These are phyloP conservation scores for Aureobasidium melanogenum DNA, from an alignment of 2,329 filamentous ascomycete species.

Conservation along the genomic window DNA sequence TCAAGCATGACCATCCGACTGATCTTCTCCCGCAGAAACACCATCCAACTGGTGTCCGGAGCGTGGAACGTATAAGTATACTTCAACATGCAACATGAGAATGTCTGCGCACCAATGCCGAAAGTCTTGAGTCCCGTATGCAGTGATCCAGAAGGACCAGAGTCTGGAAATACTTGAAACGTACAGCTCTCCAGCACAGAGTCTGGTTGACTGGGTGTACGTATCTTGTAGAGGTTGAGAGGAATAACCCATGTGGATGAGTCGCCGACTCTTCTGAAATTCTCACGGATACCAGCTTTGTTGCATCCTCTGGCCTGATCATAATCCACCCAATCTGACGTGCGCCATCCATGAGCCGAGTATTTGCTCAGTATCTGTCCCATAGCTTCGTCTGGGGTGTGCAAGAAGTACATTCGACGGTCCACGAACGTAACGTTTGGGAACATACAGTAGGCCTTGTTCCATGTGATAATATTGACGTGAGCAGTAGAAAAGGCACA, in stretches of 20 bases:
- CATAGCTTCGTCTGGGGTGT: background rate
- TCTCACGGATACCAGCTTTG: background rate
- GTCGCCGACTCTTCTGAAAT: background rate
- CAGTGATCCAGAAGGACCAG: background rate
- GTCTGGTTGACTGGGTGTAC: background rate
- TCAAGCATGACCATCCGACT: conserved; percentile 1
- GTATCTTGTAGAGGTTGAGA: background rate
- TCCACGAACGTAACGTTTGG: conserved; percentile 8
- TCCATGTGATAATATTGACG: conserved; percentile 12
- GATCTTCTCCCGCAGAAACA: background rate
- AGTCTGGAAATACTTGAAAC: conserved; percentile 1
- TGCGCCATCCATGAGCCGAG: background rate
- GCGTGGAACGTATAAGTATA: background rate
- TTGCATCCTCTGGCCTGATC: background rate
- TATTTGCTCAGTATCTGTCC: conserved; percentile 1
- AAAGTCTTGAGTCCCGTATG: conserved; percentile 3
- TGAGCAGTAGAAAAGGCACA: conserved; percentile 10
- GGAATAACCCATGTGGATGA: conserved; percentile 1
- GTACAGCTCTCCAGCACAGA: background rate
- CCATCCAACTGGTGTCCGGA: background rate
- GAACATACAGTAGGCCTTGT: conserved; percentile 12
- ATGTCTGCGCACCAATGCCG: background rate
- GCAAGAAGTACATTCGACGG: conserved; percentile 1
- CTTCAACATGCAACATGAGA: conserved; percentile 8
- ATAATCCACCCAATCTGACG: background rate